A percentile compares a stretch with the other conserved stretches of the same genome.
These are phyloP conservation scores for Boletus sp. DNA, from an alignment of 1,284 basidiomycete species.

Conservation along the genomic window DNA sequence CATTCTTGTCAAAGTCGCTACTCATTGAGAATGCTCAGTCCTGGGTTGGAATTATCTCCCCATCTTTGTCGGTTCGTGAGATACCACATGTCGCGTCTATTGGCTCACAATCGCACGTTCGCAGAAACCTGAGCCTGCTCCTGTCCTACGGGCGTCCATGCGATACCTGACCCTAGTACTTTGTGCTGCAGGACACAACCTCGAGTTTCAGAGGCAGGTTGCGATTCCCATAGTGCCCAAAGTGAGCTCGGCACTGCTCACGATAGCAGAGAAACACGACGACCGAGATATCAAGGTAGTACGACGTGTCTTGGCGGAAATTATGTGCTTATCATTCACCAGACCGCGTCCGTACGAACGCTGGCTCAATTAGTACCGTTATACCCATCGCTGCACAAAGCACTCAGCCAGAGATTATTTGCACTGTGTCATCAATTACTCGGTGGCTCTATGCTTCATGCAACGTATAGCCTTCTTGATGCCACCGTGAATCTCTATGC, in stretches of 20 bases:
- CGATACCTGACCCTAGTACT: conserved; percentile 61
- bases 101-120: conserved; percentile 15
- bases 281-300: conserved; percentile 47
- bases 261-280: conserved; percentile 48
- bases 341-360: conserved; percentile 53
- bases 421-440: conserved; percentile 51
- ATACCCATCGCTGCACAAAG: conserved; percentile 63
- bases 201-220: conserved; percentile 76
- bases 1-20: conserved; percentile 49
- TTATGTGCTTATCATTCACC: conserved; percentile 10
- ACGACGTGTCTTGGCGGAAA: background rate
- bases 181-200: conserved; percentile 47
- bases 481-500: conserved; percentile 56
- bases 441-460: conserved; percentile 47
- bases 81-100: conserved; percentile 23
- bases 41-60: conserved; percentile 63
- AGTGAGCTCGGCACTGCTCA: conserved; percentile 54
- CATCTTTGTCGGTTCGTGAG: conserved; percentile 61
- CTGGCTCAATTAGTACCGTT: conserved; percentile 54
- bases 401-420: conserved; percentile 48
- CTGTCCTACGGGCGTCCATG: conserved; percentile 55
- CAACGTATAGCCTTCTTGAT: conserved; percentile 41
- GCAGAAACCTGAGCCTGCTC: conserved; percentile 64
- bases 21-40: conserved; percentile 67
- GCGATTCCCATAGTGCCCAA: conserved; percentile 68